Evolutionary conservation across 495 filamentous ascomycete genomes (phyloP).

Genomic region (Trichoderma gamsii): DNA sequence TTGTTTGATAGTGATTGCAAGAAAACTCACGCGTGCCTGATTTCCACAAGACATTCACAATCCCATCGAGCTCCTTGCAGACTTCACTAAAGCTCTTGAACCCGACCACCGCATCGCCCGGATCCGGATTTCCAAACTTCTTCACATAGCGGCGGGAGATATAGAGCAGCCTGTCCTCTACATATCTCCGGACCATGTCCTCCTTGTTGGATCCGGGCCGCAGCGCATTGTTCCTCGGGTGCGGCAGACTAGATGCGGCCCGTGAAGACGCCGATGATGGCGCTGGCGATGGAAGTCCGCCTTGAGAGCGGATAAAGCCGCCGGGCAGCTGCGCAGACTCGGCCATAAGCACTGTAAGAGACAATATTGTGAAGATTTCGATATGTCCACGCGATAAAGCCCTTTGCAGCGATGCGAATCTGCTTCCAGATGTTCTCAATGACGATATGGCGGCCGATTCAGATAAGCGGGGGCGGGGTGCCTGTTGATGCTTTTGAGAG

Average conservation of each 20-base stretch:
- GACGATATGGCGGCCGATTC: background rate
- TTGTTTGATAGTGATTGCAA: background rate
- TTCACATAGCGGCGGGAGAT: constrained; percentile 69
- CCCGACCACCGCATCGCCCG: constrained; percentile 49
- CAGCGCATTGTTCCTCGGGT: constrained; percentile 57
- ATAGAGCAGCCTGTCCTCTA: constrained; percentile 54
- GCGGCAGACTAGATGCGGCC: constrained; percentile 48
- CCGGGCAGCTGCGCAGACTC: background rate
- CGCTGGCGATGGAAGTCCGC: constrained; percentile 48
- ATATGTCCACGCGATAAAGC: background rate
- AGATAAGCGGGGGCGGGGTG: background rate
- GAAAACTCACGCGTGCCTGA: constrained; percentile 67
- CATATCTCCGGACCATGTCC: constrained; percentile 62
- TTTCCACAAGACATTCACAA: constrained; percentile 76
- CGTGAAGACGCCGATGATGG: constrained; percentile 44
- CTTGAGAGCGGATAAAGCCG: constrained; percentile 30
- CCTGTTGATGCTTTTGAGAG: background rate
- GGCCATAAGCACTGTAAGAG: background rate
- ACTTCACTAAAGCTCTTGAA: constrained; percentile 66
- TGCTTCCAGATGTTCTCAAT: no score
- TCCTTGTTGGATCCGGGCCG: constrained; percentile 70
- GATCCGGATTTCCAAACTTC: constrained; percentile 55
- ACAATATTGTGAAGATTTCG: no score
- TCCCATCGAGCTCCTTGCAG: constrained; percentile 59
- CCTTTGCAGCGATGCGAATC: no score